Base-by-base conservation (phyloP, 768 basidiomycete species). In the Amanita brunnescens region DNA sequence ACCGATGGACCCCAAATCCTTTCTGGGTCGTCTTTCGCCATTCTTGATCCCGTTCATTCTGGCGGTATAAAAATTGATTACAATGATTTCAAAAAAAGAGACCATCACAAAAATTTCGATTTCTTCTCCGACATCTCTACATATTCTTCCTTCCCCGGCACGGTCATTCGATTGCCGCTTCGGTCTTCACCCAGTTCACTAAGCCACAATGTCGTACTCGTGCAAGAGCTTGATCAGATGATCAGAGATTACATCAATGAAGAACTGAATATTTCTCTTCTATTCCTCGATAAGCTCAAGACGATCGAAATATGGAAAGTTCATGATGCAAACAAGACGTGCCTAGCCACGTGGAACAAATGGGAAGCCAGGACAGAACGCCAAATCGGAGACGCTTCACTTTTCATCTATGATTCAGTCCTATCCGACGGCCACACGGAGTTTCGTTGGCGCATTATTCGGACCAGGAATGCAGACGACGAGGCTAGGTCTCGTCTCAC, bases 1-100 rank as follows among this genome's bases (percentile, higher is more conserved):
- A 76, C 76, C 2, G 77, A 79, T 56, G 68, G 62, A 12, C 75
- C 75, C 0, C 75, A 78, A 59, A 69, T 78, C 20, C 59, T 78
- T 1, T 79, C 77, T 0, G 69, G 62, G 2, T 39, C 61, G 3
- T 59, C 55, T 1, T 55, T 79, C 5, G 71, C 63, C 0, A 66
- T 77, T 20, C 67, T 77, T 13, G 76, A 78, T 49, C 76, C 76
- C 1, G 63, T 72, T 39, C 55, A 55, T 10, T 61, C 62, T 5
- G 67, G 66, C 1, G 70, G 72, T 32, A 57, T 57, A 10, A 64
- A 55, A 54, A 50, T 69, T 18, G 55, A 67, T 18, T 57, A 75
- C 8, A 37, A 52, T 9, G 54, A 62, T 1, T 54, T 66, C 6
- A 54, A 53, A 12, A 62, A 60, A n/a, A n/a, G n/a, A 29, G 67